phyloP scores from a whole-genome alignment of 129 eudicot species.

The Tagetes patula region DNA sequence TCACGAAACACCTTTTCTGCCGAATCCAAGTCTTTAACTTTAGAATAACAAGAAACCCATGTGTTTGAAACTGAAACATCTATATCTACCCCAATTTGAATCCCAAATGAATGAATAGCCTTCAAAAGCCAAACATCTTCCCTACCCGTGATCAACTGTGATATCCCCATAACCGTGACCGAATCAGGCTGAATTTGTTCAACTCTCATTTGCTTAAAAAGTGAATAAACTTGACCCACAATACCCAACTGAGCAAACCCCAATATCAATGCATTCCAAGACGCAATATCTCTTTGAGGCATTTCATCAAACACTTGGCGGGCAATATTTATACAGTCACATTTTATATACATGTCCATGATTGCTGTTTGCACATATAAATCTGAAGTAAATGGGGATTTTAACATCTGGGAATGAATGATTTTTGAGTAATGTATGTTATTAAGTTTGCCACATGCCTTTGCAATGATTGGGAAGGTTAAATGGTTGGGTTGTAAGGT shows the following conservation, averaged over 20 bases:
- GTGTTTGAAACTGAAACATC: constrained; percentile 75
- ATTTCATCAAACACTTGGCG: constrained; percentile 60
- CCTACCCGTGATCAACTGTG: constrained; percentile 36
- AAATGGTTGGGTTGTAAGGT: constrained; percentile 49
- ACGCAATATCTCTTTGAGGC: constrained; percentile 57
- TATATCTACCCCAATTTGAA: constrained; percentile 42
- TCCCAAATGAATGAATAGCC: constrained; percentile 54
- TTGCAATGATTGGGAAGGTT: constrained; percentile 68
- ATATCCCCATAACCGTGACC: constrained; percentile 58
- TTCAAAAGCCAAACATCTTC: constrained; percentile 39
- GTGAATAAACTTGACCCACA: constrained; percentile 32
- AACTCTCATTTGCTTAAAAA: constrained; percentile 55
- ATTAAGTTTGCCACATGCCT: constrained; percentile 63
- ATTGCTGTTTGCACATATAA: constrained; percentile 64
- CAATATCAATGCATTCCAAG: constrained; percentile 68
- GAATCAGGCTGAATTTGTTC: constrained; percentile 54
- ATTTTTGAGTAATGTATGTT: constrained; percentile 33
- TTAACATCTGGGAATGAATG: constrained; percentile 54
- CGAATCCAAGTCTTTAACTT: constrained; percentile 52
- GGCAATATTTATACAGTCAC: constrained; percentile 40
- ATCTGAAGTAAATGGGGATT: constrained; percentile 47
- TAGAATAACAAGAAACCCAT: constrained; percentile 62
- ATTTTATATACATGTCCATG: constrained; percentile 69
- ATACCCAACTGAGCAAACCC: constrained; percentile 61
- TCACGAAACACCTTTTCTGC: constrained; percentile 63